Evolutionary conservation across 1,284 basidiomycete genomes (phyloP).

Genomic region (Pseudozyma sp.): DNA sequence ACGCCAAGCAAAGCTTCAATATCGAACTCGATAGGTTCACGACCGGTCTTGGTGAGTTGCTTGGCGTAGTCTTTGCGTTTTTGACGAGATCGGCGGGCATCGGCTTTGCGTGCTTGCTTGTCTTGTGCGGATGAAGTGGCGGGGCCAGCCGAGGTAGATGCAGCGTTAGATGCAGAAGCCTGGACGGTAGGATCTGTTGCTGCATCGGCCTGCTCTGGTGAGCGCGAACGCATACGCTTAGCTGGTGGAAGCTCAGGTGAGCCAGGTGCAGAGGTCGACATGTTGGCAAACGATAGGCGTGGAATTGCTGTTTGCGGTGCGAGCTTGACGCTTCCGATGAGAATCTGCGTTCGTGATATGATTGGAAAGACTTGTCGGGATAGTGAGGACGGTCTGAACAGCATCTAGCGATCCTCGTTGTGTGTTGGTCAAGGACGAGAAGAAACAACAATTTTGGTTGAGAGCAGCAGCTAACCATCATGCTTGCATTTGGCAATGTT

Average conservation of each 20-base stretch:
- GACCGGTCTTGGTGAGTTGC: conserved; percentile 60
- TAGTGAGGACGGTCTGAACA: conserved; percentile 2
- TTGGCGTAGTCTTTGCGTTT: conserved; percentile 60
- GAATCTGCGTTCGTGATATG: neutral
- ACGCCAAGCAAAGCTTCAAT: conserved; percentile 59
- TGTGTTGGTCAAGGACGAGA: conserved; percentile 1
- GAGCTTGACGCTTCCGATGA: neutral
- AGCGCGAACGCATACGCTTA: conserved; percentile 39
- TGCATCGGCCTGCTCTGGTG: conserved; percentile 13
- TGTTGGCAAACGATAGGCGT: neutral
- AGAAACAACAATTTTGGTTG: neutral
- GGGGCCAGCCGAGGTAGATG: conserved; percentile 19
- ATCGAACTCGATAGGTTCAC: conserved; percentile 66
- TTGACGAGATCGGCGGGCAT: conserved; percentile 49
- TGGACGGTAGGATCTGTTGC: neutral
- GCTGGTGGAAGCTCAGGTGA: conserved; percentile 39
- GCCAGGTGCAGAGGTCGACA: conserved; percentile 18
- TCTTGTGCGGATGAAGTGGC: conserved; percentile 19
- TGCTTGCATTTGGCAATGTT: conserved; percentile 7
- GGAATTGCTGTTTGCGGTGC: neutral
- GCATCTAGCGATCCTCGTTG: conserved; percentile 28
- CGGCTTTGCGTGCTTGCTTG: conserved; percentile 47
- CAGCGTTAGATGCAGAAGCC: neutral
- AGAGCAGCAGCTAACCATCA: conserved; percentile 15
- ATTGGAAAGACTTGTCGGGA: neutral